These are phyloP conservation scores for Ganoderma boninense DNA, from an alignment of 1,284 basidiomycete genomes.

Conservation along the genomic window DNA sequence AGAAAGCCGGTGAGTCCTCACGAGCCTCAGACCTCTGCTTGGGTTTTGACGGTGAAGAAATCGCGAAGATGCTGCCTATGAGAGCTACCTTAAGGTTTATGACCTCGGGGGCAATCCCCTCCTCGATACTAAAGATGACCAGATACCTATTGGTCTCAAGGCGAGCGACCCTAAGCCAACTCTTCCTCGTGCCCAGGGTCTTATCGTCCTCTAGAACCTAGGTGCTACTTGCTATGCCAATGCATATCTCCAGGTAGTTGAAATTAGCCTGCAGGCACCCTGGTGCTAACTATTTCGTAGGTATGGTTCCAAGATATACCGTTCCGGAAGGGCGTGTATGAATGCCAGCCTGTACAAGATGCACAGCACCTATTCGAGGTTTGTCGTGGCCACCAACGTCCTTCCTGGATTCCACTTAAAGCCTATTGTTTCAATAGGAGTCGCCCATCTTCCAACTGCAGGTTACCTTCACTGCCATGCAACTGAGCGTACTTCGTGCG, in stretches of 20 bases:
- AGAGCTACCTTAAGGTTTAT: slow-evolving; percentile 61
- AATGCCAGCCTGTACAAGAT: slow-evolving; percentile 59
- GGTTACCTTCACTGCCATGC: slow-evolving; percentile 83
- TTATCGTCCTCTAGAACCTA: slow-evolving; percentile 68
- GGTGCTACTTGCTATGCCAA: slow-evolving; percentile 96
- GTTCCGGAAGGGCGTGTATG: slow-evolving; percentile 66
- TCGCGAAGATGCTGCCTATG: slow-evolving; percentile 56
- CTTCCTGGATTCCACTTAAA: neutral
- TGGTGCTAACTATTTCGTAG: slow-evolving; percentile 40
- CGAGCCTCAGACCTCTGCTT: neutral
- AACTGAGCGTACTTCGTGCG: slow-evolving; percentile 70
- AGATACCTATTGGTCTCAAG: slow-evolving; percentile 82
- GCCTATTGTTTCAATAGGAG: slow-evolving; percentile 51
- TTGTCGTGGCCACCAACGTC: slow-evolving; percentile 19
- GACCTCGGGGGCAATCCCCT: slow-evolving; percentile 64
- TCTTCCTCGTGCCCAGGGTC: slow-evolving; percentile 17
- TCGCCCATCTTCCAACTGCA: slow-evolving; percentile 80
- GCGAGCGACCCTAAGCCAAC: slow-evolving; percentile 46
- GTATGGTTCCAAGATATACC: slow-evolving; percentile 70
- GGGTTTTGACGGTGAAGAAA: neutral
- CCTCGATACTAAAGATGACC: slow-evolving; percentile 55
- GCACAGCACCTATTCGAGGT: slow-evolving; percentile 64
- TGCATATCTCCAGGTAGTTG: slow-evolving; percentile 82
- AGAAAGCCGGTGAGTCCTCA: slow-evolving; percentile 58
- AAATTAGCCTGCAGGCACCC: neutral